Percentiles rank a stretch among this genome's conserved stretches.
Conservation (phyloP, 441 rosid genomes). For the Arabidopsis hybrid region DNA sequence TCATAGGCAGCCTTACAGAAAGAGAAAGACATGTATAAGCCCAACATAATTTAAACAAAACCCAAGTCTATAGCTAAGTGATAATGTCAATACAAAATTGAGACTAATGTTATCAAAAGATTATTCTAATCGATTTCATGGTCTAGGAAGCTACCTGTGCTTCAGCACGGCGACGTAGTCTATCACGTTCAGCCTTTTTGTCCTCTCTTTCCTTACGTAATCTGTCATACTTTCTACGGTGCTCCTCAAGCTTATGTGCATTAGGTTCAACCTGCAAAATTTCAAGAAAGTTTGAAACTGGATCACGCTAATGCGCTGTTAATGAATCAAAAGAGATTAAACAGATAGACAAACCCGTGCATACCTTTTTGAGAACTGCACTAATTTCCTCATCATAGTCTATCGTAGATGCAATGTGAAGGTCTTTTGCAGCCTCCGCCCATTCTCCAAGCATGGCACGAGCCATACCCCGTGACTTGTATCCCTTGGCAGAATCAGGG, state of each 20-base stretch:
- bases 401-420: conserved; percentile 81
- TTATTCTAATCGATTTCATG: neutral
- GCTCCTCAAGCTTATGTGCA: conserved; percentile 88
- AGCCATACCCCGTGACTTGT: conserved; percentile 93
- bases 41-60: neutral
- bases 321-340: neutral
- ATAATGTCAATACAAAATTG: neutral
- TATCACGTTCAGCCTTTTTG: conserved; percentile 75
- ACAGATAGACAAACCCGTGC: neutral
- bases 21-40: neutral
- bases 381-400: conserved; percentile 93
- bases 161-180: conserved; percentile 83
- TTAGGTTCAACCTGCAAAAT: conserved; percentile 93
- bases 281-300: neutral
- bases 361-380: conserved; percentile 79
- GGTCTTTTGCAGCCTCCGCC: conserved; percentile 94
- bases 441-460: conserved; percentile 88
- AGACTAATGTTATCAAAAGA: conserved; percentile 13
- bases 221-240: conserved; percentile 91
- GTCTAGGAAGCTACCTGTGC: conserved; percentile 66
- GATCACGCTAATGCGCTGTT: neutral
- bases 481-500: conserved; percentile 97
- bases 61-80: neutral
- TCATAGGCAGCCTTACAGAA: conserved; percentile 85
- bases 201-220: conserved; percentile 82